Percentiles rank a stretch among this genome's conserved stretches.
Conservation (phyloP, 108 stramenopile genomes). For the Parietichytrium sp. region DNA sequence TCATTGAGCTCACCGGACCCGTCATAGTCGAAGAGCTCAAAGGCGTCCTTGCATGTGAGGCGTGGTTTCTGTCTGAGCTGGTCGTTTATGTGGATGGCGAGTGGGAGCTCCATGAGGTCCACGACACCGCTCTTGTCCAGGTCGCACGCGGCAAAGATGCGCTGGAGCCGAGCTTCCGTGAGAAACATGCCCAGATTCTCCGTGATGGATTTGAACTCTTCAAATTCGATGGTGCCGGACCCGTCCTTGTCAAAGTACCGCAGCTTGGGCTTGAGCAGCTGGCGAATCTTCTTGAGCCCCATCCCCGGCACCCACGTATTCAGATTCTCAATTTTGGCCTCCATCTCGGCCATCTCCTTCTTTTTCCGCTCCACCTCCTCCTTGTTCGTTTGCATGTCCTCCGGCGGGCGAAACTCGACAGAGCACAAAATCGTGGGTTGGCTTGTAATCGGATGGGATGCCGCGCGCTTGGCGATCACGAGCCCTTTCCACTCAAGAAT, state of each 20-base stretch:
- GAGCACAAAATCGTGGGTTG: neutral
- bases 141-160: slow-evolving; percentile 2
- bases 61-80: slow-evolving; percentile 56
- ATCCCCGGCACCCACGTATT: slow-evolving; percentile 15
- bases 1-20: slow-evolving; percentile 63
- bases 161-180: neutral
- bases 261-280: neutral
- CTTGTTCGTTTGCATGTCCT: neutral
- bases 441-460: neutral
- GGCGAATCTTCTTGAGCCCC: neutral
- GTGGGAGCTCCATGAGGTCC: slow-evolving; percentile 8
- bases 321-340: neutral
- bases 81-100: slow-evolving; percentile 20
- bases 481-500: slow-evolving; percentile 21
- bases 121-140: neutral
- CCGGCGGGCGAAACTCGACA: neutral
- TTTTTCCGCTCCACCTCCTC: neutral
- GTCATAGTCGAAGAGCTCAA: slow-evolving; percentile 72
- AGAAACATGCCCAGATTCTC: slow-evolving; percentile 27
- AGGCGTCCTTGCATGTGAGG: slow-evolving; percentile 63
- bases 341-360: neutral
- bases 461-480: neutral
- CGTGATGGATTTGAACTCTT: slow-evolving; percentile 65
- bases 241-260: slow-evolving; percentile 64
- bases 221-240: slow-evolving; percentile 60